Conservation (phyloP, 345 rosid genomes). For the Cardamine occulta region DNA sequence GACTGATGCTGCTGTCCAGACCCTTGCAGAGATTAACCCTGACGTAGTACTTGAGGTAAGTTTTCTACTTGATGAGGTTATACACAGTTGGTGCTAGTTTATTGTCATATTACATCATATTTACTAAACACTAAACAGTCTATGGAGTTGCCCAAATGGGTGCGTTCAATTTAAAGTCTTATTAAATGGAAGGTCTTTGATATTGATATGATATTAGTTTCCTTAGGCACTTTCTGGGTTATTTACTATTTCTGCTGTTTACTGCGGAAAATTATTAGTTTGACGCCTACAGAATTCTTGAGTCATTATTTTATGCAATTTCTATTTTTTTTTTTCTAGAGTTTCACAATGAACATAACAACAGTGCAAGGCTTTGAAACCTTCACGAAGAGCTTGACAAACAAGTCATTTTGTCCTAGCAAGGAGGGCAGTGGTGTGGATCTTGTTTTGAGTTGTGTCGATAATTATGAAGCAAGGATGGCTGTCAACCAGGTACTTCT, state of each 20-base stretch:
- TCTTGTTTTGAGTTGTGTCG: slow-evolving; percentile 97
- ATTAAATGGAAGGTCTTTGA: no score
- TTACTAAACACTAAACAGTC: neutral
- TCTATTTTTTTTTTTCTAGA: slow-evolving; percentile 47
- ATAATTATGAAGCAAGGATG: slow-evolving; percentile 97
- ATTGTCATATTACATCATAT: slow-evolving; percentile 8
- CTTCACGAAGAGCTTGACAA: slow-evolving; percentile 74
- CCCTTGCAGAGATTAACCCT: slow-evolving; percentile 91
- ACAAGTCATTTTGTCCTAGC: slow-evolving; percentile 62
- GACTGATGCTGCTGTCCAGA: slow-evolving; percentile 99
- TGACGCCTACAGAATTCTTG: neutral
- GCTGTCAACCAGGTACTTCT: slow-evolving; percentile 90
- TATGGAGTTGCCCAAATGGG: neutral
- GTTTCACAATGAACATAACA: slow-evolving; percentile 91
- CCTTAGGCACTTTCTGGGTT: neutral
- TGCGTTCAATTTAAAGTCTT: no score
- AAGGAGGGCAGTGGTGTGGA: slow-evolving; percentile 89
- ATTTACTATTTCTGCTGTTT: neutral
- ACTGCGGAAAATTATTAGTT: neutral
- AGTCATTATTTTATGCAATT: neutral
- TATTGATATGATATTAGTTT: slow-evolving; percentile 1
- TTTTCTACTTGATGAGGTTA: slow-evolving; percentile 24
- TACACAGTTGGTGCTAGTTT: neutral
- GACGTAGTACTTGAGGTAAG: slow-evolving; percentile 87
- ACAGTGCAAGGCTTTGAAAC: slow-evolving; percentile 94